Conservation (phyloP, 352 stramenopile species). For the Peronospora tabacina region DNA sequence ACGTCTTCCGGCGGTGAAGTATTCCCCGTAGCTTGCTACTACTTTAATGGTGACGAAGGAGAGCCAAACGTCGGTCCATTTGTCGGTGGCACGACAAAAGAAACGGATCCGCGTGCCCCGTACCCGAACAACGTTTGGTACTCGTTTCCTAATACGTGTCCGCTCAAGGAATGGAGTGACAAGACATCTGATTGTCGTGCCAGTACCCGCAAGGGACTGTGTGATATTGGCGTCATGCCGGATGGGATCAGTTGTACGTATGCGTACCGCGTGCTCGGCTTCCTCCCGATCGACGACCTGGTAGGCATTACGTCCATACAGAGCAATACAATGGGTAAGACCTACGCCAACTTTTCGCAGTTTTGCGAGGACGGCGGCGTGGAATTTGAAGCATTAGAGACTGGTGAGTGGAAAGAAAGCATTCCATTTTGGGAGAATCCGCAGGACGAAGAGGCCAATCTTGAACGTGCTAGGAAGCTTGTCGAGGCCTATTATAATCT, state of each 20-base stretch:
- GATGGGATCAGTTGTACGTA: constrained; percentile 54
- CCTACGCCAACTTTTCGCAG: constrained; percentile 52
- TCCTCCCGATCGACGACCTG: constrained; percentile 61
- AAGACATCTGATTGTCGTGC: constrained; percentile 46
- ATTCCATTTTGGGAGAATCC: constrained; percentile 66
- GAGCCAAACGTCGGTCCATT: constrained; percentile 62
- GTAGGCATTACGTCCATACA: constrained; percentile 63
- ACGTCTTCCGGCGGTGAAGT: constrained; percentile 25
- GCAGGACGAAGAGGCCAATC: constrained; percentile 49
- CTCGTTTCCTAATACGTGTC: constrained; percentile 72
- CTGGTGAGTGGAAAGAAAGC: constrained; percentile 41
- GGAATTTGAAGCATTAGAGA: constrained; percentile 42
- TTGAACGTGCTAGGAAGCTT: constrained; percentile 37
- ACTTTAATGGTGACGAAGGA: constrained; percentile 64
- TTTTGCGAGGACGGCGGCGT: constrained; percentile 57
- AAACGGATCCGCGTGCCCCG: constrained; percentile 41
- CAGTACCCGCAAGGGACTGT: constrained; percentile 41
- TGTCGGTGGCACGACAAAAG: constrained; percentile 43
- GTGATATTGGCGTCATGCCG: constrained; percentile 43
- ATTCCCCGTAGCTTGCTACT: constrained; percentile 52
- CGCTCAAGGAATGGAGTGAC: constrained; percentile 38
- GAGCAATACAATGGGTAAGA: constrained; percentile 41
- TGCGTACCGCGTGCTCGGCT: constrained; percentile 58
- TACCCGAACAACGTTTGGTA: constrained; percentile 76
- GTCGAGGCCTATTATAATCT: constrained; percentile 52